Conservation (phyloP, 1,284 basidiomycete genomes). For the Rugosomyces carneus region DNA sequence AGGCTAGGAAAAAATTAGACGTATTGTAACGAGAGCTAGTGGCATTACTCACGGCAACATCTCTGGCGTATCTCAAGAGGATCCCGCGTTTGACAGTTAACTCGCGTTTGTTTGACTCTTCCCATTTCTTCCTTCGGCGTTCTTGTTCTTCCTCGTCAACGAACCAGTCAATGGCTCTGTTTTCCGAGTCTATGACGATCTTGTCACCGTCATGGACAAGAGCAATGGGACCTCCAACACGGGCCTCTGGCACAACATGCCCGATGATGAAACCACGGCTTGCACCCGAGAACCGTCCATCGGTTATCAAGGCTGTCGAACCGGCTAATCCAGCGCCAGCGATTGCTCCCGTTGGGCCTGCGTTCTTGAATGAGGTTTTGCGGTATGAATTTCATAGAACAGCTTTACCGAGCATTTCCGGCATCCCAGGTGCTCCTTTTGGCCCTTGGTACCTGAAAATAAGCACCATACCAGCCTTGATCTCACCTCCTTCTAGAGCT, state of each 20-base stretch:
- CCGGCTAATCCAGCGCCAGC: conserved; percentile 91
- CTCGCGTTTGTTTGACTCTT: conserved; percentile 50
- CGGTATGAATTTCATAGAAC: conserved; percentile 6
- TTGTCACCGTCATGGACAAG: conserved; percentile 90
- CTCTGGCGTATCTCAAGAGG: conserved; percentile 69
- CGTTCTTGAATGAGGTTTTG: conserved; percentile 13
- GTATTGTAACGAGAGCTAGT: background rate
- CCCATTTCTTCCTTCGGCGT: conserved; percentile 70
- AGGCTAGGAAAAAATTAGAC: conserved; percentile 39
- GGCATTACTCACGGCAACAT: conserved; percentile 62
- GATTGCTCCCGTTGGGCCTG: conserved; percentile 82
- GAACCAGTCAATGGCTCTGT: conserved; percentile 75
- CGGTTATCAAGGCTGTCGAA: conserved; percentile 90
- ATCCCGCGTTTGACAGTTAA: conserved; percentile 71
- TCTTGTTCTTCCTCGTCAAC: conserved; percentile 79
- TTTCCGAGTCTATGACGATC: conserved; percentile 77
- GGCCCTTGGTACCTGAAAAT: conserved; percentile 95
- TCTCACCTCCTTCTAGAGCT: conserved; percentile 76
- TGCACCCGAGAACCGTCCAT: conserved; percentile 91
- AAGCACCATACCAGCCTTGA: conserved; percentile 82
- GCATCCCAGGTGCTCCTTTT: conserved; percentile 96
- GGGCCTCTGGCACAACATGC: conserved; percentile 91
- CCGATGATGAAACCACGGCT: conserved; percentile 56
- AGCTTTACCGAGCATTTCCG: conserved; percentile 62
- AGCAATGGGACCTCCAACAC: conserved; percentile 90